These are phyloP conservation scores for Coffea canephora DNA, from an alignment of 257 asterid genomes.

Conservation along the genomic window DNA sequence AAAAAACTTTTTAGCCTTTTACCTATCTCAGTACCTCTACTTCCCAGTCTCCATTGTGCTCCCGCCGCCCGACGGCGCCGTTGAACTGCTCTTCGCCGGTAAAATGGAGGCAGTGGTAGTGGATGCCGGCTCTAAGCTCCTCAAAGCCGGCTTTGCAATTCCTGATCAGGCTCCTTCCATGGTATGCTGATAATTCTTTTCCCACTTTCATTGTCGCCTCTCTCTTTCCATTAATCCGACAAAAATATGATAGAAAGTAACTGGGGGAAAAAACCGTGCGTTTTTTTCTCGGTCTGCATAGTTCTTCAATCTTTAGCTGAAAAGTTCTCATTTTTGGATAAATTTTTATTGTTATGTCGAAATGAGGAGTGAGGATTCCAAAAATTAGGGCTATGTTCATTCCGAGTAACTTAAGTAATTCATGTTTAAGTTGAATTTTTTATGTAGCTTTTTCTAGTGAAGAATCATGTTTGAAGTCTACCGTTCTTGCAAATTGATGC, in stretches of 20 bases:
- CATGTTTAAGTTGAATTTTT: not conserved
- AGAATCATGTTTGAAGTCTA: not conserved
- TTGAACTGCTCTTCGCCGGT: not conserved
- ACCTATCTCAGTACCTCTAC: too few species aligned
- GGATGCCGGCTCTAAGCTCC: constrained; percentile 78
- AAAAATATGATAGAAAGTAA: too few species aligned
- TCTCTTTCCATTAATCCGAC: not conserved
- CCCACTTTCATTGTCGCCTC: not conserved
- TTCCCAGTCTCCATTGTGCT: not conserved
- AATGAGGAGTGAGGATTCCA: not conserved
- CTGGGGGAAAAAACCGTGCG: not conserved
- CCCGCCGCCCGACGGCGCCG: not conserved
- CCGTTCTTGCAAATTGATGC: not conserved
- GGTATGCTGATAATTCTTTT: constrained; percentile 34
- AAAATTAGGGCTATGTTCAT: not conserved
- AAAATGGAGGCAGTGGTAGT: constrained; percentile 92
- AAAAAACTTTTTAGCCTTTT: too few species aligned
- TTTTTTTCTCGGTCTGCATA: not conserved
- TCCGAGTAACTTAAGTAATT: too few species aligned
- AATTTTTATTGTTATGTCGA: too few species aligned
- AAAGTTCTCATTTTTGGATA: constrained; percentile 5
- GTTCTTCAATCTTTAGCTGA: not conserved
- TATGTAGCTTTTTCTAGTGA: not conserved
- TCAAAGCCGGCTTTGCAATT: constrained; percentile 87
- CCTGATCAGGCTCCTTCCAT: constrained; percentile 97